Evolutionary conservation across 2,329 filamentous ascomycete genomes (phyloP).

Genomic region (Diaporthe sp.): DNA sequence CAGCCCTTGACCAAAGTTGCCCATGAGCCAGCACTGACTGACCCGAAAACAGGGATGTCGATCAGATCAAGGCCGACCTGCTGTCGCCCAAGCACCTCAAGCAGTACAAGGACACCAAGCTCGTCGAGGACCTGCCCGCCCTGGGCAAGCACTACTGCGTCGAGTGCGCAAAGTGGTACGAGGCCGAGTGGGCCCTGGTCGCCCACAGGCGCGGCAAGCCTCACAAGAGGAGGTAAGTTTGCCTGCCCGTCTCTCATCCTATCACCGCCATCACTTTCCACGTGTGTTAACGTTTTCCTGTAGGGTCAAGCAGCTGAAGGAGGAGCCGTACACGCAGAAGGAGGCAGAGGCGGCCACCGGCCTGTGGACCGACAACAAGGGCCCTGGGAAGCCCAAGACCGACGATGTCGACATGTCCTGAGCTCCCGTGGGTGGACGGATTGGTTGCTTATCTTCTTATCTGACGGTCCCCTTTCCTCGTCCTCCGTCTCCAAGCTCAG

Average conservation of each 20-base stretch:
- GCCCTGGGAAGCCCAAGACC: slow-evolving; percentile 57
- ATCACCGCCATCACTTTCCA: background rate
- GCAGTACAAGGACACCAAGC: slow-evolving; percentile 83
- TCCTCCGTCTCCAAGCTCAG: background rate
- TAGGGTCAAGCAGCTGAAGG: slow-evolving; percentile 85
- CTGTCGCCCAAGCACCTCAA: slow-evolving; percentile 83
- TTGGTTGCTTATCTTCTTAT: slow-evolving; percentile 9
- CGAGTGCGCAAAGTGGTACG: slow-evolving; percentile 97
- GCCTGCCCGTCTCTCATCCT: background rate
- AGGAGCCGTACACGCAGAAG: slow-evolving; percentile 89
- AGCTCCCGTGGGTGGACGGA: slow-evolving; percentile 4
- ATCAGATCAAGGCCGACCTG: slow-evolving; percentile 91
- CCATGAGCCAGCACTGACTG: slow-evolving; percentile 40
- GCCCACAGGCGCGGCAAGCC: slow-evolving; percentile 89
- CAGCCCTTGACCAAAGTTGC: slow-evolving; percentile 9
- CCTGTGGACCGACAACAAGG: slow-evolving; percentile 77
- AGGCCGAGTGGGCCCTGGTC: slow-evolving; percentile 82
- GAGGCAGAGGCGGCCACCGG: slow-evolving; percentile 87
- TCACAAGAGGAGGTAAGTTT: slow-evolving; percentile 85
- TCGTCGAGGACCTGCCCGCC: slow-evolving; percentile 87
- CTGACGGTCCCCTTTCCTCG: background rate
- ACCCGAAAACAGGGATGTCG: slow-evolving; percentile 77
- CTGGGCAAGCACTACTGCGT: slow-evolving; percentile 90
- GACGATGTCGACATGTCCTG: slow-evolving; percentile 58
- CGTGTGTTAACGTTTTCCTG: slow-evolving; percentile 42